Percentiles rank a stretch among this genome's conserved stretches.
These are phyloP conservation scores for Paracamarosporium sp. DNA, from an alignment of 2,329 filamentous ascomycete species.

Conservation along the genomic window DNA sequence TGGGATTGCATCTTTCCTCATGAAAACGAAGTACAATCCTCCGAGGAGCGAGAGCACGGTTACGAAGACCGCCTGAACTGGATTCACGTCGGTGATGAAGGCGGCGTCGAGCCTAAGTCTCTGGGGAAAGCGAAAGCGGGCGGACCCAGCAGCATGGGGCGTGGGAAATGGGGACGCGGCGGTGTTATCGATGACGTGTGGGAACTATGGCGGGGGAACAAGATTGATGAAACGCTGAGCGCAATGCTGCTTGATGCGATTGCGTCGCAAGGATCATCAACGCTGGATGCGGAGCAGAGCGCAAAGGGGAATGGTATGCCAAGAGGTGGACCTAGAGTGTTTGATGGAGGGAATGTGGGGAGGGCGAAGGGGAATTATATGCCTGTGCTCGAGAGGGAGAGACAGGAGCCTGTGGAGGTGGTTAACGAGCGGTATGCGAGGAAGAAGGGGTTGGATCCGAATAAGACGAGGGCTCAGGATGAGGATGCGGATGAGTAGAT, in stretches of 20 bases:
- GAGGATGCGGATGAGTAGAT: constrained; percentile 41
- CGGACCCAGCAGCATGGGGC: constrained; percentile 21
- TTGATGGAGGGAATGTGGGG: constrained; percentile 63
- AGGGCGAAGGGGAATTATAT: constrained; percentile 65
- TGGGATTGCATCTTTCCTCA: constrained; percentile 93
- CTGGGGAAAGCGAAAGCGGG: constrained; percentile 20
- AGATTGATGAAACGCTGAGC: constrained; percentile 89
- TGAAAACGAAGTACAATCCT: constrained; percentile 45
- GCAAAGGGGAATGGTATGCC: constrained; percentile 23
- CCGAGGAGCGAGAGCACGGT: constrained; percentile 47
- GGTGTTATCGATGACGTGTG: constrained; percentile 67
- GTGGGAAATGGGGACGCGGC: constrained; percentile 44
- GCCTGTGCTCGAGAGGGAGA: constrained; percentile 62
- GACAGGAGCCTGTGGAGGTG: constrained; percentile 65
- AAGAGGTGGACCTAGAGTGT: constrained; percentile 58
- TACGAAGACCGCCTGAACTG: constrained; percentile 72
- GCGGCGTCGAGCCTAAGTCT: constrained; percentile 55
- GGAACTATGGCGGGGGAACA: constrained; percentile 80
- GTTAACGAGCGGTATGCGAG: constrained; percentile 66
- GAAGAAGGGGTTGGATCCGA: constrained; percentile 53
- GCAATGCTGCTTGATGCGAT: constrained; percentile 73
- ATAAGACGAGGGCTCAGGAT: constrained; percentile 16
- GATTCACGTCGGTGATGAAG: constrained; percentile 77
- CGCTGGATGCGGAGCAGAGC: constrained; percentile 23
- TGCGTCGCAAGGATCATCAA: constrained; percentile 48